These are phyloP conservation scores for Cryptococcus sp. DNA, from an alignment of 1,284 basidiomycete genomes.

Conservation along the genomic window DNA sequence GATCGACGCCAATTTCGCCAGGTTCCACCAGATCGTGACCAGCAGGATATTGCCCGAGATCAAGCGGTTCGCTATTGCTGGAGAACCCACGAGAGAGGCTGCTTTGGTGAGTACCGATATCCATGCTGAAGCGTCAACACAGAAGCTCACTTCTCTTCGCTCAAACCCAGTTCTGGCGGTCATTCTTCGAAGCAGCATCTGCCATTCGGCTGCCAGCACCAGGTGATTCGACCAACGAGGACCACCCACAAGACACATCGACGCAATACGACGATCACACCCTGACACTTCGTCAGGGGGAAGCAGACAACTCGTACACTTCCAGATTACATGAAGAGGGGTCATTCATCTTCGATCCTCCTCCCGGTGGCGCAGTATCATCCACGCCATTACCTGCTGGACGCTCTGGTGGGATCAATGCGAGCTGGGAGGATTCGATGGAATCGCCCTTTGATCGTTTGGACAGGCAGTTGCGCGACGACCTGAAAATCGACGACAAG, in stretches of 20 bases:
- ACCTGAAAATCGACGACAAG: slow-evolving; percentile 52
- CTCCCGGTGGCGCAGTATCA: slow-evolving; percentile 24
- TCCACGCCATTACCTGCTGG: slow-evolving; percentile 42
- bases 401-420: slow-evolving; percentile 23
- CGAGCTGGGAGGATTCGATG: slow-evolving; percentile 66
- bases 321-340: slow-evolving; percentile 26
- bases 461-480: slow-evolving; percentile 64
- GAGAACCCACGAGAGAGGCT: slow-evolving; percentile 82
- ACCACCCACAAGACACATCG: slow-evolving; percentile 11
- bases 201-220: slow-evolving; percentile 71
- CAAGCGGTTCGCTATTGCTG: slow-evolving; percentile 81
- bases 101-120: slow-evolving; percentile 65
- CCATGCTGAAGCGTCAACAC: not conserved
- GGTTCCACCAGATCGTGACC: slow-evolving; percentile 82
- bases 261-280: slow-evolving; percentile 41
- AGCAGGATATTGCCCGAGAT: slow-evolving; percentile 80
- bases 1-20: slow-evolving; percentile 90
- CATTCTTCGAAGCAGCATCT: slow-evolving; percentile 89
- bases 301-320: slow-evolving; percentile 25
- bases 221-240: slow-evolving; percentile 55
- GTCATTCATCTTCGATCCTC: slow-evolving; percentile 39
- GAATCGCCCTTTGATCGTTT: slow-evolving; percentile 75
- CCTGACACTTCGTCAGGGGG: slow-evolving; percentile 23
- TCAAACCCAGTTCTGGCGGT: slow-evolving; percentile 80
- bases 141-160: not conserved